These are phyloP conservation scores for Penicillium freii DNA, from an alignment of 2,329 filamentous ascomycete species.

Conservation along the genomic window DNA sequence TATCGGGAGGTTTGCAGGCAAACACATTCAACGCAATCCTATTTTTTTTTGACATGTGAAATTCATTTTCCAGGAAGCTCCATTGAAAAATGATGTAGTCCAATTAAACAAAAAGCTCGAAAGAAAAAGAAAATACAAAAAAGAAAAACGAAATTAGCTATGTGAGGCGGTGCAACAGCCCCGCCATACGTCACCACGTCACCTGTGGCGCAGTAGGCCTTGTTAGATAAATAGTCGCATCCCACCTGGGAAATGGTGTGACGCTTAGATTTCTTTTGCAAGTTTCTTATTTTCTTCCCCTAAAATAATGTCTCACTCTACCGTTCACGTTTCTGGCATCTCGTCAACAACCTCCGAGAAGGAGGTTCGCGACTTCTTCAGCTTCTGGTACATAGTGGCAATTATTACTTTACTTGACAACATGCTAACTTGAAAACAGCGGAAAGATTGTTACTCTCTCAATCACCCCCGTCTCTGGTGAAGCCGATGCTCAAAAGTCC, in stretches of 20 bases:
- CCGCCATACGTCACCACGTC: conserved; percentile 33
- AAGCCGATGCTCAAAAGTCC: conserved; percentile 65
- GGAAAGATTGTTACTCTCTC: conserved; percentile 88
- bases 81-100: background rate
- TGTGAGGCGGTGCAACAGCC: conserved; percentile 29
- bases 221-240: conserved; percentile 8
- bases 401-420: background rate
- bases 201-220: conserved; percentile 31
- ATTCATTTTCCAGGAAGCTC: background rate
- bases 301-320: conserved; percentile 56
- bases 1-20: conserved; percentile 15
- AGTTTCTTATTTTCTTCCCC: background rate
- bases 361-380: conserved; percentile 96
- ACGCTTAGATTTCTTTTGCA: conserved; percentile 2
- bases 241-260: background rate
- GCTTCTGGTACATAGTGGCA: conserved; percentile 62
- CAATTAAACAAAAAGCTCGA: conserved; percentile 7
- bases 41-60: background rate
- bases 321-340: conserved; percentile 89
- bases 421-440: conserved; percentile 48
- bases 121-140: background rate
- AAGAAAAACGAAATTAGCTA: conserved; percentile 1
- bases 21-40: conserved; percentile 7
- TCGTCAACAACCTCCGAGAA: conserved; percentile 76
- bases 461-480: conserved; percentile 60